Percentiles rank a stretch among this genome's conserved stretches.
Evolutionary conservation across 176 grass and related monocot species (phyloP).

Genomic region (Olyra latifolia): DNA sequence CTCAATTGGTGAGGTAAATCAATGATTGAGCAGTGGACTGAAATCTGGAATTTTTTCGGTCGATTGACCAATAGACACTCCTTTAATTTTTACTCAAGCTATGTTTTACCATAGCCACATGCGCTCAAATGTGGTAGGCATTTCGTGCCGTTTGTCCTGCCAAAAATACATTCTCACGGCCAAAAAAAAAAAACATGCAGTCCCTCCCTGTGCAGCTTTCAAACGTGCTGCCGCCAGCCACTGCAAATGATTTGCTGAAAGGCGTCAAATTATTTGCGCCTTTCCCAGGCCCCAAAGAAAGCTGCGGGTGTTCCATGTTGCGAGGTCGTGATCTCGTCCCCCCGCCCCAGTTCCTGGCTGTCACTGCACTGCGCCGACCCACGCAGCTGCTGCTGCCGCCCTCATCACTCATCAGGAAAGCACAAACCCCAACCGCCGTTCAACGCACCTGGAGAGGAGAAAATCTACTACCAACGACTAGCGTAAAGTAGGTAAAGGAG

Average conservation of each 20-base stretch:
- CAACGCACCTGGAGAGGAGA: not conserved
- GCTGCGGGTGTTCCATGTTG: slow-evolving; percentile 26
- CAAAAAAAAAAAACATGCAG: no score
- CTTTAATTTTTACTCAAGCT: no score
- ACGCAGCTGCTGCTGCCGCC: not conserved
- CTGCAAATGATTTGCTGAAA: slow-evolving; percentile 26
- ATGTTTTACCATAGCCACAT: no score
- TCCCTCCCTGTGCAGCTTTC: not conserved
- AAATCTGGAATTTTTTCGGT: no score
- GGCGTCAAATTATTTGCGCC: not conserved
- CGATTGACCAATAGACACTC: no score
- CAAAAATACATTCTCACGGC: no score
- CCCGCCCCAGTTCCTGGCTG: not conserved
- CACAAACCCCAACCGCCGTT: not conserved
- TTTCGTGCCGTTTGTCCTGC: no score
- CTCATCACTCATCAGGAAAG: slow-evolving; percentile 4
- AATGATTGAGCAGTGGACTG: no score
- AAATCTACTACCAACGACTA: not conserved
- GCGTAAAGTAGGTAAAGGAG: not conserved
- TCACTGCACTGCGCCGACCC: not conserved
- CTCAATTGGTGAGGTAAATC: no score
- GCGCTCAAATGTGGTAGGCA: no score
- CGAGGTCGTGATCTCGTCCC: slow-evolving; percentile 3
- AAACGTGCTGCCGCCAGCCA: not conserved
- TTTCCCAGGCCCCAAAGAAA: not conserved